Base-by-base conservation (phyloP, 495 filamentous ascomycete genomes). In the Recurvomyces mirabilis region DNA sequence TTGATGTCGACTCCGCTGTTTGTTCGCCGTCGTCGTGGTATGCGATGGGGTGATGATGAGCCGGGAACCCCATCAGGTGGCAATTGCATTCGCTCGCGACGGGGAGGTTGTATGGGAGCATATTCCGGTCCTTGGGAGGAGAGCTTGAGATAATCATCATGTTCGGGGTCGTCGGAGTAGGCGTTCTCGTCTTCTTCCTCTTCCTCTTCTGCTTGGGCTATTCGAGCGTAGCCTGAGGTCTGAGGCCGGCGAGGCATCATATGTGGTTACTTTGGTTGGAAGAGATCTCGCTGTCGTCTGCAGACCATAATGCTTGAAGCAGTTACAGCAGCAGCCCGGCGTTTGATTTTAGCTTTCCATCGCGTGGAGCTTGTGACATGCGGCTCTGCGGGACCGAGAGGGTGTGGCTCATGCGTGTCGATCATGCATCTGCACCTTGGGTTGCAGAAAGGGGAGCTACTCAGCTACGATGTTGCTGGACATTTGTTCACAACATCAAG, bases 1-100 rank as follows among this genome's bases (percentile, higher is more conserved):
- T 96, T 96, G 55, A 99, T 88, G 60, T 99, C 91, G 10, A 96
- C 91, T 4, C 86, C 88, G 22, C 86, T 84, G 58, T 86, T 93
- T 46, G 87, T 81, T 50, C 79, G 70, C 31, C 68, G 67, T 38
- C 75, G 74, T 32, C 77, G 65, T 23, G 61, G 59, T 13, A 32
- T 69, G 63, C 61, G 35, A 66, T 65, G 53, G 60, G 65, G 64
- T 50, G 69, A 66, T 55, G 64, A 67, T 49, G 66, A 51, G 60
- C 54, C 55, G 20, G 46, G 50, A 33, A 29, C n/a, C 7, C 26
- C 7, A 7, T 29, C 7, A n/a, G n/a, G n/a, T n/a, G 75, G 73
- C 13, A 67, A 66, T 33, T 69, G 60, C 76, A 82, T 79, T 56
- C 71, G 69, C 44, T 70, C 73, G 43, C 70, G 69, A 19, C 71